These are phyloP conservation scores for Tetrapisispora namnaoensis DNA, from an alignment of 805 yeast genomes.

Conservation along the genomic window DNA sequence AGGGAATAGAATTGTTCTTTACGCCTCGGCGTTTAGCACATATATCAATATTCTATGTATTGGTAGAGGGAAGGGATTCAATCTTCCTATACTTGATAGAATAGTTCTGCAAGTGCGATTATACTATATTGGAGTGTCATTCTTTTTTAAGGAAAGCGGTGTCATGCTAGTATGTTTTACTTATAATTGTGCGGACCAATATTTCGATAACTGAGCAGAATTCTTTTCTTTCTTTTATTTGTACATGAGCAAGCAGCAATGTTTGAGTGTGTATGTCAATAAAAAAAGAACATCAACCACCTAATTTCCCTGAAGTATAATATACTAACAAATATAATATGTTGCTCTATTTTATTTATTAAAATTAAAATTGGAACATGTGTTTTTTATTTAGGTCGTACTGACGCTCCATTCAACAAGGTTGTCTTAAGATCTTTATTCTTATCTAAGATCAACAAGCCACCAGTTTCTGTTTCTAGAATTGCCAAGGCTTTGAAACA, in stretches of 20 bases:
- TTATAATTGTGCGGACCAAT: constrained; percentile 16
- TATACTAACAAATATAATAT: constrained; percentile 29
- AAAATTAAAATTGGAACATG: neutral
- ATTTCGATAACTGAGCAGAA: constrained; percentile 41
- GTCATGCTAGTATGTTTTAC: neutral
- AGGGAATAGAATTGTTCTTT: neutral
- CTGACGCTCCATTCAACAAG: constrained; percentile 98
- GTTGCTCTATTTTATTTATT: neutral
- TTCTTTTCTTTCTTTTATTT: constrained; percentile 12
- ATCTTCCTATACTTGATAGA: constrained; percentile 1
- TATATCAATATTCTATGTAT: neutral
- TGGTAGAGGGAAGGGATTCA: constrained; percentile 3
- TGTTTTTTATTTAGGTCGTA: constrained; percentile 58
- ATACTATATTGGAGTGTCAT: neutral
- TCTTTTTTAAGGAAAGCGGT: neutral
- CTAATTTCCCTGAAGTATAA: neutral
- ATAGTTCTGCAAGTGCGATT: constrained; percentile 33
- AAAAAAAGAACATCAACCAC: constrained; percentile 2
- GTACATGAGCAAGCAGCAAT: neutral
- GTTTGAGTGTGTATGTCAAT: neutral
- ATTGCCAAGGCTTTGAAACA: constrained; percentile 74
- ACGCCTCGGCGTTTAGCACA: neutral
- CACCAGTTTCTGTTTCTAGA: constrained; percentile 96
- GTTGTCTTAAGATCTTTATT: constrained; percentile 87
- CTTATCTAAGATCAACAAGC: constrained; percentile 98